Evolutionary conservation across 2,329 filamentous ascomycete species (phyloP), one percentile per base, ranked within the genome.

Genomic region (Ophiostoma triangulosporum): DNA sequence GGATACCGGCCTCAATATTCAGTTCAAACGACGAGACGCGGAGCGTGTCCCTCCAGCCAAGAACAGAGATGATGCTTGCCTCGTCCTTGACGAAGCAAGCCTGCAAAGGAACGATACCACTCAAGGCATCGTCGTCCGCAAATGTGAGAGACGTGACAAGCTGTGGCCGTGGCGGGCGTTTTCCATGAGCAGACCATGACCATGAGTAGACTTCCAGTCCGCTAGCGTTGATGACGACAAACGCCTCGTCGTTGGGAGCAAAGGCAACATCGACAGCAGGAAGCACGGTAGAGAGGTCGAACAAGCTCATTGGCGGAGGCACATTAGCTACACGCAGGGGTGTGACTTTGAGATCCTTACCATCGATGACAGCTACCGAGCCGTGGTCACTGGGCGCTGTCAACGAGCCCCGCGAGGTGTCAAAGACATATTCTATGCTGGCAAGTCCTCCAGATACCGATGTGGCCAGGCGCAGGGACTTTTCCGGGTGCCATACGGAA

Each of bases 271-370:
- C 89, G 17, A 87, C 69, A 3, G 81, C 76, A 52, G 83, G 81
- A 0, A 75, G 75, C 14, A 77, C 71, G 27, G 85, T 68, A 12
- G 70, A 62, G 17, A 96, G 62, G 54, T 94, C 86, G 59, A 85
- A 85, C 57, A 91, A 75, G 15, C 88, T 81, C 89, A 97, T 96
- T 1, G 93, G 93, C 27, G 93, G 93, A 24, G 93, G 93, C 3
- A 96, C 76, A 62, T 93, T 95, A 12, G 88, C 86, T 50, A 83
- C 76, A 57, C 86, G 77, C 59, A 98, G 76, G 0, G 93, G 88
- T 0, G 93, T 97, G 46, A 97, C 67, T 64, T 94, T 95, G 55
- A 97, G 68, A 3, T 64, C 78, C 48, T 70, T 77, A 15, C 93
- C 93, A 66, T 97, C 93, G 40, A 96, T 81, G 5, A 95, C 89